Conservation (phyloP, 2,329 filamentous ascomycete species). For the Cordyceps tenuipes region DNA sequence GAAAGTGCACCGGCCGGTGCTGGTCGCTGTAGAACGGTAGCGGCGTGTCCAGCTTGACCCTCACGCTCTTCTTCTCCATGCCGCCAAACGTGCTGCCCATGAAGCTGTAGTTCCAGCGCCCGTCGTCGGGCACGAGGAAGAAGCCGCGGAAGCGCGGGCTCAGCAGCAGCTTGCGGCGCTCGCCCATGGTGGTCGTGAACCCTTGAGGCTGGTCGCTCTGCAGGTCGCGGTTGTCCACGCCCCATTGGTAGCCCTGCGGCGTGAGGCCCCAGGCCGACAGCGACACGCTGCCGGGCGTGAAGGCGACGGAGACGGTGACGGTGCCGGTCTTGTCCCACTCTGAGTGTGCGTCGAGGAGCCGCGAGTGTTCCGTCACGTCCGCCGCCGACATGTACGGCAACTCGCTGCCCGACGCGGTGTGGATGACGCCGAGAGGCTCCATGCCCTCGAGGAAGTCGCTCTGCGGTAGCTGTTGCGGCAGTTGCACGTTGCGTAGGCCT, state of each 20-base stretch:
- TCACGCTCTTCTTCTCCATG: slow-evolving; percentile 82
- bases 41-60: slow-evolving; percentile 91
- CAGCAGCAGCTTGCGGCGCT: slow-evolving; percentile 89
- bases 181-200: slow-evolving; percentile 84
- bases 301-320: slow-evolving; percentile 88
- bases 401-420: slow-evolving; percentile 92
- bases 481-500: slow-evolving; percentile 81
- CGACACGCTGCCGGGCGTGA: slow-evolving; percentile 93
- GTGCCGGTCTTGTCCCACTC: slow-evolving; percentile 70
- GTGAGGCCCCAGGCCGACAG: slow-evolving; percentile 90
- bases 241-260: slow-evolving; percentile 92
- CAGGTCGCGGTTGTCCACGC: slow-evolving; percentile 87
- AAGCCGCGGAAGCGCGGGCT: slow-evolving; percentile 91
- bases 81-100: slow-evolving; percentile 83
- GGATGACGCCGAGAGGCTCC: slow-evolving; percentile 89
- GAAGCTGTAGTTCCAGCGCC: slow-evolving; percentile 96
- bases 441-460: slow-evolving; percentile 81
- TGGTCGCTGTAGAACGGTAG: slow-evolving; percentile 83
- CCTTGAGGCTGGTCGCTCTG: slow-evolving; percentile 90
- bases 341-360: slow-evolving; percentile 72
- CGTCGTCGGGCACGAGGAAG: slow-evolving; percentile 88
- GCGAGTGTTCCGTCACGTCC: slow-evolving; percentile 90
- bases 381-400: slow-evolving; percentile 91
- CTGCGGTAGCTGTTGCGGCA: slow-evolving; percentile 82
- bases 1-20: slow-evolving; percentile 90